Evolutionary conservation across 306 rosid genomes (phyloP).

Genomic region (Medicago lupulina): DNA sequence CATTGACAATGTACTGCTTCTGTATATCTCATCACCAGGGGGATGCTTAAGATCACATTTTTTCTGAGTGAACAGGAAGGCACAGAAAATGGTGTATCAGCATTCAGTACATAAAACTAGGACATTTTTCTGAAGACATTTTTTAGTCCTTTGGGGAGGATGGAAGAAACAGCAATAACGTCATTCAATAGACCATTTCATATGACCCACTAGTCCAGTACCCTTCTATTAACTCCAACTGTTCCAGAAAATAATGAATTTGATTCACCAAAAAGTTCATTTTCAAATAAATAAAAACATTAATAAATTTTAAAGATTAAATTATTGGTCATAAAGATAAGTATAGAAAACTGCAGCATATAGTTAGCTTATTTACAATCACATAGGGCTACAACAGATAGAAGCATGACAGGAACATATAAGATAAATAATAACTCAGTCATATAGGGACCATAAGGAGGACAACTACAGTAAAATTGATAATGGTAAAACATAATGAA

Average conservation of each 20-base stretch:
- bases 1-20: slow-evolving; percentile 98
- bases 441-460: neutral
- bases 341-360: slow-evolving; percentile 24
- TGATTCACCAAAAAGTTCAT: neutral
- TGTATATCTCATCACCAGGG: slow-evolving; percentile 98
- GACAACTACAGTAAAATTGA: neutral
- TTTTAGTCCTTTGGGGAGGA: neutral
- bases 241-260: slow-evolving; percentile 4
- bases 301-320: neutral
- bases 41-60: slow-evolving; percentile 99
- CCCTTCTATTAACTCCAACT: slow-evolving; percentile 20
- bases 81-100: slow-evolving; percentile 1
- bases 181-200: neutral
- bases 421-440: neutral
- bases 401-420: neutral
- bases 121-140: neutral
- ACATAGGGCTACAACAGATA: slow-evolving; percentile 4
- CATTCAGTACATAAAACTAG: slow-evolving; percentile 26
- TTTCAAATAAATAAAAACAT: slow-evolving; percentile 8
- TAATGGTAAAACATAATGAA: neutral
- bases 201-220: neutral
- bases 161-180: slow-evolving; percentile 7
- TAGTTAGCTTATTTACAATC: slow-evolving; percentile 5
- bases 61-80: slow-evolving; percentile 64
- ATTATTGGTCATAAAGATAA: neutral